Evolutionary conservation across 2,329 filamentous ascomycete genomes (phyloP).

Genomic region (Botrytis elliptica): DNA sequence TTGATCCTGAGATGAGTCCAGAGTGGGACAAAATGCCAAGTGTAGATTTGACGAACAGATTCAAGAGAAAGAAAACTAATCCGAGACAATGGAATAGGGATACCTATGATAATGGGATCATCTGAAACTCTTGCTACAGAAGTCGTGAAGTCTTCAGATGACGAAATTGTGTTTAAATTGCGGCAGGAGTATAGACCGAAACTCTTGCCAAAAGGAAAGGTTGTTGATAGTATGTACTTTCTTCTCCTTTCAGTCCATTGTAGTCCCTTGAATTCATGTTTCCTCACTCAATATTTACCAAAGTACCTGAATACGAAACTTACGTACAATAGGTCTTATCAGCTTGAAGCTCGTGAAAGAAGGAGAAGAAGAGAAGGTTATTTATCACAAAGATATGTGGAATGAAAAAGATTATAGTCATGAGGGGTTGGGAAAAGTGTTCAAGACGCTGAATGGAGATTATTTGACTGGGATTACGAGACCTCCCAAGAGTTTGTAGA

Average conservation of each 20-base stretch:
- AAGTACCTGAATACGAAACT: neutral
- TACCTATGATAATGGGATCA: slow-evolving; percentile 45
- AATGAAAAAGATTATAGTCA: slow-evolving; percentile 50
- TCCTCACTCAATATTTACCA: neutral
- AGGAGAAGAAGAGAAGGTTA: slow-evolving; percentile 41
- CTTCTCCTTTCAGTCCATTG: neutral
- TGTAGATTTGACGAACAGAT: neutral
- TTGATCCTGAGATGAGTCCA: neutral
- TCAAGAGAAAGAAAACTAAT: neutral
- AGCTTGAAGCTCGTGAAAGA: slow-evolving; percentile 43
- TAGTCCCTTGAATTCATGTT: neutral
- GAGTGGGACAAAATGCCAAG: neutral
- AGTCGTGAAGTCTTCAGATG: slow-evolving; percentile 42
- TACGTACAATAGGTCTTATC: slow-evolving; percentile 36
- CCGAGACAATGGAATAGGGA: slow-evolving; percentile 30
- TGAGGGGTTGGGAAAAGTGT: slow-evolving; percentile 46
- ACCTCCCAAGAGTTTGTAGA: neutral
- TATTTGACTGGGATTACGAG: slow-evolving; percentile 39
- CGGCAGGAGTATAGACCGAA: slow-evolving; percentile 48
- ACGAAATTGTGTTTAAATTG: slow-evolving; percentile 48
- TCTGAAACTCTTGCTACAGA: slow-evolving; percentile 45
- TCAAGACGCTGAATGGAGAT: slow-evolving; percentile 50
- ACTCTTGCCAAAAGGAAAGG: slow-evolving; percentile 34
- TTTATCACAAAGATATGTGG: slow-evolving; percentile 52
- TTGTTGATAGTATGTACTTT: slow-evolving; percentile 5